phyloP scores from a whole-genome alignment of 139 green algal species.

The Asterochloris erici region DNA sequence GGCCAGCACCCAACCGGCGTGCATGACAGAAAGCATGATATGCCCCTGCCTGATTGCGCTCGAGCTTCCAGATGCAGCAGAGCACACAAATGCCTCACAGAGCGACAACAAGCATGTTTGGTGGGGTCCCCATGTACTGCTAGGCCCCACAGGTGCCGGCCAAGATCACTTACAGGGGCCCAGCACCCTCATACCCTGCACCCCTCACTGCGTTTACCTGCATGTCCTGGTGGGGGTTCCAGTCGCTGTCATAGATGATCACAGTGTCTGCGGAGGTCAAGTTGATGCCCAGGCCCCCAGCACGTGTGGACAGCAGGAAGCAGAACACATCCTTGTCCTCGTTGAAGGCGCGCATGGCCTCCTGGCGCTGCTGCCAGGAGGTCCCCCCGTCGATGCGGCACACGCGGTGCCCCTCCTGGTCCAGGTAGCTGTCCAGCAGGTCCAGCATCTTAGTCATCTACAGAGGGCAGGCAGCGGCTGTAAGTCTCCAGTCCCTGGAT shows the following conservation, averaged over 20 bases:
- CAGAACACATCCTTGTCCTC: slow-evolving; percentile 61
- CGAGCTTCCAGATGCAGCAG: no score
- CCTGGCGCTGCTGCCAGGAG: slow-evolving; percentile 65
- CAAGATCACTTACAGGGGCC: no score
- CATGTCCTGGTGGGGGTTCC: slow-evolving; percentile 93
- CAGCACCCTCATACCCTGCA: no score
- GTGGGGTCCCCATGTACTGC: no score
- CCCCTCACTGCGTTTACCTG: slow-evolving; percentile 42
- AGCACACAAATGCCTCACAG: no score
- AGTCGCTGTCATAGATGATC: slow-evolving; percentile 96
- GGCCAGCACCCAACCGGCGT: no score
- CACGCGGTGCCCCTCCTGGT: slow-evolving; percentile 67
- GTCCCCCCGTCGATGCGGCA: slow-evolving; percentile 90
- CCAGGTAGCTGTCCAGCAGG: slow-evolving; percentile 89
- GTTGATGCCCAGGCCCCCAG: slow-evolving; percentile 95
- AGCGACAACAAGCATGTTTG: no score
- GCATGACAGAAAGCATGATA: no score
- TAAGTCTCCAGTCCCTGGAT: background rate
- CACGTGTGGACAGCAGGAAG: slow-evolving; percentile 96
- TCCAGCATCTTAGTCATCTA: slow-evolving; percentile 99
- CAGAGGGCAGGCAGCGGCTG: background rate
- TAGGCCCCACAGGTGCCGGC: no score
- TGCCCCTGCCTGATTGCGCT: no score
- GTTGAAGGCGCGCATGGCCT: slow-evolving; percentile 77
- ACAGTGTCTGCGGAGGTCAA: slow-evolving; percentile 87